Base-by-base conservation (phyloP, 768 basidiomycete genomes). In the Xerocomellus dryophilus region DNA sequence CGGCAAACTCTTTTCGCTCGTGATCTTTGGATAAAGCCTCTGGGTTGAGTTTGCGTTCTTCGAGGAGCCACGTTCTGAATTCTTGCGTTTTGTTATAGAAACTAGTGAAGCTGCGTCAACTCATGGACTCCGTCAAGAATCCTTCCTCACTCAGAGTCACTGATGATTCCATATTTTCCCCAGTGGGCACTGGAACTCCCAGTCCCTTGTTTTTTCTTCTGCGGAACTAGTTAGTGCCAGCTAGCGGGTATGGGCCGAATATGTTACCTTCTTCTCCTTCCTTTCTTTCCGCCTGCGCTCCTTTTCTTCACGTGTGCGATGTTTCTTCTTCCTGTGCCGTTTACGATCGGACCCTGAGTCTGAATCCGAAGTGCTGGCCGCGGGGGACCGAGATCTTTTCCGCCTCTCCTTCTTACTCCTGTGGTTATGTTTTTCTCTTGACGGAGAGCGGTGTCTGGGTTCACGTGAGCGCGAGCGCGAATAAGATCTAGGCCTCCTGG, bases 41-140 rank as follows among this genome's bases (percentile, higher is more conserved):
- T 0, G 93, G 93, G 66, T 96, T 96, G 60, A 93, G 77, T 66
- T 87, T 90, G 43, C 90, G 84, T 66, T 97, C 94, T 68, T 97
- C 94, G 12, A 97, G 84, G 5, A 96, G 83, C 94, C 94, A 97
- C 3, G 89, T 82, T 49, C 90, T 81, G 69, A 96, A 97, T 71
- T 97, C 94, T 55, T 85, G 81, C 29, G 82, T 83, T 65, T 93
- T 95, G 51, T 78, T 85, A 66, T 87, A 90, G 50, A 93, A 81
- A 63, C 93, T 94, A 36, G 55, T 3, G 42, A 39, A 25, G n/a
- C 38, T 47, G 36, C 31, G 50, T 69, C 40, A 72, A 38, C 40
- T 21, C 39, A 29, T n/a, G 48, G 39, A 41, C 45, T 43, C 15
- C 36, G 46, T 27, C 43, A 23, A 10, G 49, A 41, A 60, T 47